These are phyloP conservation scores for Hirschfeldia incana DNA, from an alignment of 345 rosid species.

Conservation along the genomic window DNA sequence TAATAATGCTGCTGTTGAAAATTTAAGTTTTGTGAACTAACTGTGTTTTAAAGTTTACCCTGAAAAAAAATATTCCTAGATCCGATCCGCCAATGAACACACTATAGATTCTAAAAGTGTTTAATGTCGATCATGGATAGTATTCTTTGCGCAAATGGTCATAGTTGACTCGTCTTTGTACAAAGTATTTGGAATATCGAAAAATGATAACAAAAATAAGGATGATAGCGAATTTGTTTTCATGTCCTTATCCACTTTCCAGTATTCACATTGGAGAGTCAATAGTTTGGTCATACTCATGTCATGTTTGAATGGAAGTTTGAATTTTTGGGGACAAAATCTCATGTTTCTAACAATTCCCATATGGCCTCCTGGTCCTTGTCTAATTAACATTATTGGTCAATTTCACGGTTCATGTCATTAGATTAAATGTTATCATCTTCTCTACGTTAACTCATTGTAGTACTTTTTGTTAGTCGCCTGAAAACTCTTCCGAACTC, in stretches of 20 bases:
- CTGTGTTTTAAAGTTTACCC: too few relatives aligned
- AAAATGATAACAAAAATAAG: constrained; percentile 2
- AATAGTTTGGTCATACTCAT: constrained; percentile 29
- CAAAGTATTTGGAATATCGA: background rate
- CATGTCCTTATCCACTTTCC: constrained; percentile 31
- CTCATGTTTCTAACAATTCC: background rate
- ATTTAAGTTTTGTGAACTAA: too few relatives aligned
- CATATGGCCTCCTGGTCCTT: background rate
- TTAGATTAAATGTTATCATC: constrained; percentile 3
- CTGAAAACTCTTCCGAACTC: background rate
- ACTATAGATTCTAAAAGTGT: background rate
- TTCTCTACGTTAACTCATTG: constrained; percentile 21
- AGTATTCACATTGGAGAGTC: constrained; percentile 30
- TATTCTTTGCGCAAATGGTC: constrained; percentile 24
- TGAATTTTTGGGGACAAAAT: constrained; percentile 9
- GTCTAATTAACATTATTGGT: background rate
- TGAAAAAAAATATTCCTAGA: too few relatives aligned
- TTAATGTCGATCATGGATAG: background rate
- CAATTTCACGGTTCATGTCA: background rate
- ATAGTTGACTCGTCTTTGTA: constrained; percentile 25
- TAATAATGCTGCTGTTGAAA: too few relatives aligned
- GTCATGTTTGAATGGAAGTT: constrained; percentile 27
- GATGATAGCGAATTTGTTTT: background rate
- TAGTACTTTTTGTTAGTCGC: constrained; percentile 7
- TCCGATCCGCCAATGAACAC: too few relatives aligned